Evolutionary conservation across 2,329 filamentous ascomycete species (phyloP).

Genomic region (Nothopassalora personata): DNA sequence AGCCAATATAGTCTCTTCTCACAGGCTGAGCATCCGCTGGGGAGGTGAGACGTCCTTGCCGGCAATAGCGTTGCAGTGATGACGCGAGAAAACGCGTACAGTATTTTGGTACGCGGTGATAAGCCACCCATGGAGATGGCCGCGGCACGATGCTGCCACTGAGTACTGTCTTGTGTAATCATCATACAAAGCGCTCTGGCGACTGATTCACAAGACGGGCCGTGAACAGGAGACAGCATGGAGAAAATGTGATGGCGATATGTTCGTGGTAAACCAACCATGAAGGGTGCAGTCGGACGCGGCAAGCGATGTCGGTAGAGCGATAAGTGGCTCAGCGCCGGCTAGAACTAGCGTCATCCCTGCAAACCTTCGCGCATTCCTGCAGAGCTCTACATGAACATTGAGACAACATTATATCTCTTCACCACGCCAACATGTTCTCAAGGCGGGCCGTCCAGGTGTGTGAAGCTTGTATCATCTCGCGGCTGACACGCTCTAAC

Average conservation of each 20-base stretch:
- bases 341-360: neutral
- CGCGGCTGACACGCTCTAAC: conserved; percentile 20
- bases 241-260: neutral
- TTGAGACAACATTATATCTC: neutral
- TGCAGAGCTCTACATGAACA: neutral
- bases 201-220: too few species aligned
- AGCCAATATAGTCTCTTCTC: too few species aligned
- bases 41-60: too few species aligned
- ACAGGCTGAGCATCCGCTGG: too few species aligned
- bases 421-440: conserved; percentile 18
- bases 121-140: neutral
- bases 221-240: neutral
- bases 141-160: neutral
- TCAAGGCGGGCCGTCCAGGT: conserved; percentile 24
- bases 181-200: neutral
- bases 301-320: neutral
- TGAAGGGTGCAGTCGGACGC: neutral
- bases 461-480: conserved; percentile 4
- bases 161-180: neutral
- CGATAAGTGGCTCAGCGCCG: neutral
- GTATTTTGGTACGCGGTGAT: neutral
- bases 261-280: neutral
- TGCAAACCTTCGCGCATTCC: conserved; percentile 8
- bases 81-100: neutral
- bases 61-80: neutral